Evolutionary conservation across 75 land plant species (phyloP).

Genomic region (Sequoia sempervirens): DNA sequence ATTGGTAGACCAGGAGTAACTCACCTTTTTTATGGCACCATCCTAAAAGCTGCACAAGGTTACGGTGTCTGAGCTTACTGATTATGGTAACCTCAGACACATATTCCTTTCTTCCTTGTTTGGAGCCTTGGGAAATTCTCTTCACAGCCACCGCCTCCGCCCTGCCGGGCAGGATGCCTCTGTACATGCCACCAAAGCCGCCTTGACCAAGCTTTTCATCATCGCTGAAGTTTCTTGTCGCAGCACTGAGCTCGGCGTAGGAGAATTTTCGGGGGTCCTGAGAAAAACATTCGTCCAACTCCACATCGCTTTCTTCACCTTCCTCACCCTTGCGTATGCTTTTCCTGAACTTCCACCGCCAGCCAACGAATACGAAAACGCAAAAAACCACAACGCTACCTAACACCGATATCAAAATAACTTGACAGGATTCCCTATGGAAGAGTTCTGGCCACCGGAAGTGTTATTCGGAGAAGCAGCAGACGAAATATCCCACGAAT

Average conservation of each 20-base stretch:
- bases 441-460: neutral
- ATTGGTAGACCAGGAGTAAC: slow-evolving; percentile 13
- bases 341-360: slow-evolving; percentile 6
- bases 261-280: neutral
- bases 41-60: slow-evolving; percentile 38
- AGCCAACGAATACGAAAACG: neutral
- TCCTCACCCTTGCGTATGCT: slow-evolving; percentile 7
- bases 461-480: no score
- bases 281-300: neutral
- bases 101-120: slow-evolving; percentile 26
- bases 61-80: slow-evolving; percentile 33
- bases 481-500: neutral
- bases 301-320: neutral
- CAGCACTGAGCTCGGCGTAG: neutral
- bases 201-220: neutral
- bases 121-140: slow-evolving; percentile 18
- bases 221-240: neutral
- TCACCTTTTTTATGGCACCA: slow-evolving; percentile 13
- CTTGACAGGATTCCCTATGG: neutral
- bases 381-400: neutral
- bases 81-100: slow-evolving; percentile 34
- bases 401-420: neutral
- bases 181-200: slow-evolving; percentile 3
- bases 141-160: slow-evolving; percentile 23
- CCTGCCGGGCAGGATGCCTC: slow-evolving; percentile 16